Percentiles rank a stretch among this genome's conserved stretches.
These are phyloP conservation scores for Verticillium tricorpus DNA, from an alignment of 2,329 filamentous ascomycete species.

Conservation along the genomic window DNA sequence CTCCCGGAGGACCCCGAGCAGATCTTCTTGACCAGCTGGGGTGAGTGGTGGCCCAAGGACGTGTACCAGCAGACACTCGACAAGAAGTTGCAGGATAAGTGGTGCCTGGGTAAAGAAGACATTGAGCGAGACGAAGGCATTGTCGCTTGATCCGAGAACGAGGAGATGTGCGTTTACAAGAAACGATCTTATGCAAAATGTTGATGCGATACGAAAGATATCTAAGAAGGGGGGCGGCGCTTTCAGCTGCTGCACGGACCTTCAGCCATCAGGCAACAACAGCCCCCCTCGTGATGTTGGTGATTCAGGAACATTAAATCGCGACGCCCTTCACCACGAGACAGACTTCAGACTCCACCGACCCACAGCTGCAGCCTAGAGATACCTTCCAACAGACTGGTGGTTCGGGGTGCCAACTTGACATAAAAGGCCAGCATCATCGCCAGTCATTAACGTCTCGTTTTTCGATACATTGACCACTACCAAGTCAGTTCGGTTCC, in stretches of 20 bases:
- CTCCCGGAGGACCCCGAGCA: constrained; percentile 45
- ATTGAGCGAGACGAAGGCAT: constrained; percentile 35
- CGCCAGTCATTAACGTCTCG: neutral
- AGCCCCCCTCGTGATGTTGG: neutral
- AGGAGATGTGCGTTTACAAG: neutral
- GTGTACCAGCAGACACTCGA: constrained; percentile 36
- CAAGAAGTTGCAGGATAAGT: constrained; percentile 45
- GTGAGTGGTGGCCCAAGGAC: constrained; percentile 49
- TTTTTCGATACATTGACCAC: neutral
- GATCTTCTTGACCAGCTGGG: constrained; percentile 52
- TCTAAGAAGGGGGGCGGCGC: neutral
- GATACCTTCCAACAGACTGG: neutral
- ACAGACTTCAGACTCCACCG: neutral
- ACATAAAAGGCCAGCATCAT: neutral
- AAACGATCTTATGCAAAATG: neutral
- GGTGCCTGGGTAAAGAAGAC: constrained; percentile 41
- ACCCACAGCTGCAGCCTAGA: neutral
- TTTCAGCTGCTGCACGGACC: neutral
- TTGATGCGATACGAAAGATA: neutral
- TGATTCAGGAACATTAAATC: neutral
- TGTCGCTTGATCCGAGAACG: neutral
- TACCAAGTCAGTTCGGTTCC: too few species aligned
- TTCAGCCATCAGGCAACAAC: neutral
- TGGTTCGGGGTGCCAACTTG: neutral
- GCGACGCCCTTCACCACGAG: too few species aligned